Percentiles rank a stretch among this genome's conserved stretches.
Conservation (phyloP, 164 flowering plant genomes). For the Liquidambar formosana region DNA sequence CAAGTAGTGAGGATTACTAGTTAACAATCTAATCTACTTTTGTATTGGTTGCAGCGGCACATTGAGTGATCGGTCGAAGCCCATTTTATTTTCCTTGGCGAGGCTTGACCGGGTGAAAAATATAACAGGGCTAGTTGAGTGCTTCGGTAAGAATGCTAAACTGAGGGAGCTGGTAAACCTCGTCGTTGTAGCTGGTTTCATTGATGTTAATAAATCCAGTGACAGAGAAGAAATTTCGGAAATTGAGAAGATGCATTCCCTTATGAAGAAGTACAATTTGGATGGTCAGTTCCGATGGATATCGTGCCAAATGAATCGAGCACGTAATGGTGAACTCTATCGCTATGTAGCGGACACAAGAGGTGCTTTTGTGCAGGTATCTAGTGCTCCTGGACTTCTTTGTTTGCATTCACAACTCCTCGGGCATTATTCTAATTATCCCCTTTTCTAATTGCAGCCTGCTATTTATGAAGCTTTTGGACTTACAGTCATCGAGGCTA, state of each 20-base stretch:
- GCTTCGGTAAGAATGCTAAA: constrained; percentile 57
- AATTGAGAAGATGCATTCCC: constrained; percentile 89
- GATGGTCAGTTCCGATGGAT: constrained; percentile 92
- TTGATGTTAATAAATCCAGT: constrained; percentile 70
- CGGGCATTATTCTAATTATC: background rate
- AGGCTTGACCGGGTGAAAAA: constrained; percentile 94
- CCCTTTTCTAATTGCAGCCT: constrained; percentile 53
- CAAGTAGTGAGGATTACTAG: too few relatives aligned
- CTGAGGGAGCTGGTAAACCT: constrained; percentile 81
- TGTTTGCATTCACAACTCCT: background rate
- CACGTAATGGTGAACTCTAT: constrained; percentile 93
- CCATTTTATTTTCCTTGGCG: constrained; percentile 95
- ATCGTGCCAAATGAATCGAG: constrained; percentile 73
- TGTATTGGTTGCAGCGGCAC: constrained; percentile 58
- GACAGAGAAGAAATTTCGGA: constrained; percentile 93
- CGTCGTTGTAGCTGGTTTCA: constrained; percentile 82
- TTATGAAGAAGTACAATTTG: constrained; percentile 65
- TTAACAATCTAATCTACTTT: constrained; percentile 2
- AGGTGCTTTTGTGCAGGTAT: constrained; percentile 93
- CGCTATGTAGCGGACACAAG: constrained; percentile 88
- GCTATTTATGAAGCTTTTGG: constrained; percentile 97
- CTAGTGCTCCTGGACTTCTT: background rate
- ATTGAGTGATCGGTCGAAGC: constrained; percentile 77
- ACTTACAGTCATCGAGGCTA: constrained; percentile 95
- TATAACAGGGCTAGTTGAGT: constrained; percentile 90